phyloP scores from a whole-genome alignment of 108 stramenopile species.

The Nitzschia putrida region DNA sequence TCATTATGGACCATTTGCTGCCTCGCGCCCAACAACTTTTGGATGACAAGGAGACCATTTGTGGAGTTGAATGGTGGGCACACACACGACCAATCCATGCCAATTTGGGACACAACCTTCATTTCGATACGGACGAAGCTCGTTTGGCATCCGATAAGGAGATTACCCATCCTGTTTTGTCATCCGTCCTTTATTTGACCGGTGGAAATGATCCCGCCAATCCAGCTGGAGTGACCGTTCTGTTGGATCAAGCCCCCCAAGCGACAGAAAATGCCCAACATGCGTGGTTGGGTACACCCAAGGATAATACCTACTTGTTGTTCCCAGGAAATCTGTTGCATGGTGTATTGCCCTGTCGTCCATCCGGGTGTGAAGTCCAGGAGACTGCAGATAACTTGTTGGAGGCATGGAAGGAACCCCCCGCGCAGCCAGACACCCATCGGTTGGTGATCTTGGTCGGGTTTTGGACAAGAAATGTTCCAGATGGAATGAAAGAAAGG shows the following conservation, averaged over 20 bases:
- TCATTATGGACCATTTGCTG: constrained; percentile 65
- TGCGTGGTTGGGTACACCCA: constrained; percentile 56
- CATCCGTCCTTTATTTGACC: constrained; percentile 79
- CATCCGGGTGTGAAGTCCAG: not conserved
- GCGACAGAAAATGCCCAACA: constrained; percentile 50
- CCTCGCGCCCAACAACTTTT: constrained; percentile 60
- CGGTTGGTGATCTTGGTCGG: constrained; percentile 86
- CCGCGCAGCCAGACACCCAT: constrained; percentile 9
- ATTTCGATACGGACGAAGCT: constrained; percentile 90
- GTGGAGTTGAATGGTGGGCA: constrained; percentile 86
- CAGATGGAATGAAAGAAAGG: constrained; percentile 65
- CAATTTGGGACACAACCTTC: constrained; percentile 86
- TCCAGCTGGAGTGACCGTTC: constrained; percentile 72
- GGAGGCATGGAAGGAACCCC: constrained; percentile 8
- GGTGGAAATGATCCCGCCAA: constrained; percentile 39
- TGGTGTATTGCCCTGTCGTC: constrained; percentile 78
- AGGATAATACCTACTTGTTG: constrained; percentile 65
- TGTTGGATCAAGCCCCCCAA: constrained; percentile 80
- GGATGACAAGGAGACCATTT: constrained; percentile 40
- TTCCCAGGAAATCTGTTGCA: constrained; percentile 86
- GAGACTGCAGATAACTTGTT: not conserved
- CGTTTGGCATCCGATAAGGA: constrained; percentile 53
- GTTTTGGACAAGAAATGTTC: constrained; percentile 85
- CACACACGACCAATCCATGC: constrained; percentile 77
- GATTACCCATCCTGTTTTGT: constrained; percentile 80